Percentiles rank a stretch among this genome's conserved stretches.
phyloP scores from a whole-genome alignment of 2,329 filamentous ascomycete species.

The Grosmannia serpens region DNA sequence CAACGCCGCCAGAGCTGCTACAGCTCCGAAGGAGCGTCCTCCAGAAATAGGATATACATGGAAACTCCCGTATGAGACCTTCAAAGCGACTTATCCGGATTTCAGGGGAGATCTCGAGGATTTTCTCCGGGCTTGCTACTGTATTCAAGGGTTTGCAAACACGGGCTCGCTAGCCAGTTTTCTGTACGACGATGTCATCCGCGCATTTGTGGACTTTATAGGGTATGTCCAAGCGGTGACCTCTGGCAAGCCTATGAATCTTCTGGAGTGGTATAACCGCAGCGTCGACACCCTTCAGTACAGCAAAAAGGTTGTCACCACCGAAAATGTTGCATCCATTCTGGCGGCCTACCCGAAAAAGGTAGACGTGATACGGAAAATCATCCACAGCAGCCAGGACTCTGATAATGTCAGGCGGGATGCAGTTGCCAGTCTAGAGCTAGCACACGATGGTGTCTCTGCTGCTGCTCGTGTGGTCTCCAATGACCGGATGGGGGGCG shows the following conservation, averaged over 20 bases:
- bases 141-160: conserved; percentile 26
- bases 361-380: conserved; percentile 1
- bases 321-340: conserved; percentile 7
- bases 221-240: conserved; percentile 23
- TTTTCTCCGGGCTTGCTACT: conserved; percentile 35
- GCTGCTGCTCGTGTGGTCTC: background rate
- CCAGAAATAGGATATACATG: conserved; percentile 1
- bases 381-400: background rate
- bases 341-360: conserved; percentile 9
- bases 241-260: background rate
- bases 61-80: conserved; percentile 23
- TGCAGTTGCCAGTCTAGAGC: background rate
- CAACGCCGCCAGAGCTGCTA: background rate
- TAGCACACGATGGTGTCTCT: background rate
- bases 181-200: conserved; percentile 42
- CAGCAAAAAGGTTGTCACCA: conserved; percentile 15
- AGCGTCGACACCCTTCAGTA: conserved; percentile 14
- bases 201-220: conserved; percentile 30
- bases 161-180: conserved; percentile 26
- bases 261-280: conserved; percentile 29
- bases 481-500: background rate
- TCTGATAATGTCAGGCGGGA: background rate
- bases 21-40: too few relatives aligned
- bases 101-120: conserved; percentile 25
- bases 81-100: conserved; percentile 29